Evolutionary conservation across 2,329 filamentous ascomycete genomes (phyloP).

Genomic region (Scleromitrula shiraiana): DNA sequence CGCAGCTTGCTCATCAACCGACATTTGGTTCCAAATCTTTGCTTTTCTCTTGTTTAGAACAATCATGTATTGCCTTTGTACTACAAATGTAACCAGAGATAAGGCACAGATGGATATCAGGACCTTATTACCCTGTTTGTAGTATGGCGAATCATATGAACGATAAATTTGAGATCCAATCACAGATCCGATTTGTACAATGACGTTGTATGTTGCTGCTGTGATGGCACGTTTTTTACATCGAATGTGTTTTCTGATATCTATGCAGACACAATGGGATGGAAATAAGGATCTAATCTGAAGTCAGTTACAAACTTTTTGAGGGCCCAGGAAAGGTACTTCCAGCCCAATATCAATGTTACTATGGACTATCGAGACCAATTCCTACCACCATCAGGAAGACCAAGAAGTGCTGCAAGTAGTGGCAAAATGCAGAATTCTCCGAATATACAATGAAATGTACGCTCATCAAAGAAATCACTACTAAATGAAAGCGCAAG

Average conservation of each 20-base stretch:
- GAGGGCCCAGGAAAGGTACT: constrained; percentile 9
- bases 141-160: constrained; percentile 40
- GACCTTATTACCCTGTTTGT: constrained; percentile 45
- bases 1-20: constrained; percentile 34
- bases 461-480: constrained; percentile 33
- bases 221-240: constrained; percentile 55
- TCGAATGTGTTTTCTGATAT: constrained; percentile 50
- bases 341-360: constrained; percentile 16
- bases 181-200: constrained; percentile 35
- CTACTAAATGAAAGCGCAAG: constrained; percentile 41
- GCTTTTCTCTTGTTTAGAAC: constrained; percentile 40
- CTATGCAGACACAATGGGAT: constrained; percentile 42
- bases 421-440: constrained; percentile 36
- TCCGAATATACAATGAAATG: constrained; percentile 25
- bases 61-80: constrained; percentile 39
- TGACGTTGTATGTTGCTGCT: constrained; percentile 54
- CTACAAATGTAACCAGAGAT: constrained; percentile 37
- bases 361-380: constrained; percentile 13
- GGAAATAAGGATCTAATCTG: constrained; percentile 14
- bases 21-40: constrained; percentile 39
- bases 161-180: constrained; percentile 33
- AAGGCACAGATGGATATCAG: constrained; percentile 40
- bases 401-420: constrained; percentile 16
- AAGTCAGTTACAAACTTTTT: not conserved
- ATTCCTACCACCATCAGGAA: constrained; percentile 16